phyloP scores from a whole-genome alignment of 2,329 filamentous ascomycete genomes.

The Hortaea werneckii region DNA sequence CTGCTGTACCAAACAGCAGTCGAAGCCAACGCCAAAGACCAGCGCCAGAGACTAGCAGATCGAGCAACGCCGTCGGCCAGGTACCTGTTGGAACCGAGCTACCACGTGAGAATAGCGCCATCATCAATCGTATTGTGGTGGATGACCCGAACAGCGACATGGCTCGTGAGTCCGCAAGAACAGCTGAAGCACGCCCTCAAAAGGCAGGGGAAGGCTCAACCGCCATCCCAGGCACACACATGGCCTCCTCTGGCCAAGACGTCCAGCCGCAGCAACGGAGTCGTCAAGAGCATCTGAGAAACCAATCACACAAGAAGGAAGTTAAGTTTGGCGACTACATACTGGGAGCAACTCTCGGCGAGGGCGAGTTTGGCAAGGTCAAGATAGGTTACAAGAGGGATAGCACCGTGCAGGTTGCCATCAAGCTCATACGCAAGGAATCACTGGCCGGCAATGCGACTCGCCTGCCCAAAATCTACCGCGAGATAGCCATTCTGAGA shows the following conservation, averaged over 20 bases:
- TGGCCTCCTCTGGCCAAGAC: slow-evolving; percentile 36
- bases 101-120: slow-evolving; percentile 66
- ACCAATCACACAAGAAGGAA: slow-evolving; percentile 51
- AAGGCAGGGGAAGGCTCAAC: slow-evolving; percentile 21
- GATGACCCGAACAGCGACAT: slow-evolving; percentile 66
- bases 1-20: slow-evolving; percentile 34
- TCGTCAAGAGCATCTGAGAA: slow-evolving; percentile 50
- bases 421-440: slow-evolving; percentile 94
- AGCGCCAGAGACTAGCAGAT: slow-evolving; percentile 33
- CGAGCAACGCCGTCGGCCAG: slow-evolving; percentile 41
- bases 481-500: slow-evolving; percentile 84
- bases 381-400: slow-evolving; percentile 98
- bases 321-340: slow-evolving; percentile 94
- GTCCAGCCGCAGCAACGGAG: slow-evolving; percentile 27
- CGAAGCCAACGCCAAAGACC: slow-evolving; percentile 28
- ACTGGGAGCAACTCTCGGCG: slow-evolving; percentile 87
- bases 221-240: slow-evolving; percentile 25
- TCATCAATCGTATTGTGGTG: slow-evolving; percentile 66
- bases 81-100: slow-evolving; percentile 44
- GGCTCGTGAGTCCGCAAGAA: slow-evolving; percentile 59
- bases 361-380: slow-evolving; percentile 97
- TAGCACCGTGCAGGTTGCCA: slow-evolving; percentile 83
- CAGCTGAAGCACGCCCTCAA: slow-evolving; percentile 47
- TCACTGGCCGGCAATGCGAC: slow-evolving; percentile 79
- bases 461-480: slow-evolving; percentile 89